Conservation (phyloP, 805 yeast species). For the Yarrowia keelungensis region DNA sequence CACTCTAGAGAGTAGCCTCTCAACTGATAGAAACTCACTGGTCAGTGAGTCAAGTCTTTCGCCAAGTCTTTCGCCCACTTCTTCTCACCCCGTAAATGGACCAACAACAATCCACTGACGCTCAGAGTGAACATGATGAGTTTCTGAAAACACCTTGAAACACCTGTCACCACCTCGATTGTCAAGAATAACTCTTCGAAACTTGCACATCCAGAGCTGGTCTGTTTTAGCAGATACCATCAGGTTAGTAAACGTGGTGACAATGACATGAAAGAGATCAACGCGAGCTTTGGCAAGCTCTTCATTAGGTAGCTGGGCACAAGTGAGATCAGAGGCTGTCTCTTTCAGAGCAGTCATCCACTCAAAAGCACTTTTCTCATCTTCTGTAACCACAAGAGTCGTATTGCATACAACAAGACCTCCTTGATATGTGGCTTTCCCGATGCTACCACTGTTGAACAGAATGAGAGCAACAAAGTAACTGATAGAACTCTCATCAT, state of each 20-base stretch:
- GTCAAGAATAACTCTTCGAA: not conserved
- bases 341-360: not conserved
- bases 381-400: not conserved
- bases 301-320: not conserved
- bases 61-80: no score
- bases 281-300: not conserved
- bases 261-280: constrained; percentile 8
- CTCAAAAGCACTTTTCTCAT: not conserved
- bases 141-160: not conserved
- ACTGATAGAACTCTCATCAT: not conserved
- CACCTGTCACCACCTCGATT: not conserved
- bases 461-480: not conserved
- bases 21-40: no score
- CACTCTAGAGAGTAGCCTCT: no score
- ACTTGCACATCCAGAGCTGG: not conserved
- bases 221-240: not conserved
- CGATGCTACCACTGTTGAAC: not conserved
- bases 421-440: not conserved
- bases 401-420: not conserved
- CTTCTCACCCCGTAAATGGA: no score
- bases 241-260: not conserved
- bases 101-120: not conserved
- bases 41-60: no score
- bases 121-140: not conserved
- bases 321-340: not conserved